A percentile compares a stretch with the other conserved stretches of the same genome.
Conservation (phyloP, 352 stramenopile species). For the Thalassiosira hispida region DNA sequence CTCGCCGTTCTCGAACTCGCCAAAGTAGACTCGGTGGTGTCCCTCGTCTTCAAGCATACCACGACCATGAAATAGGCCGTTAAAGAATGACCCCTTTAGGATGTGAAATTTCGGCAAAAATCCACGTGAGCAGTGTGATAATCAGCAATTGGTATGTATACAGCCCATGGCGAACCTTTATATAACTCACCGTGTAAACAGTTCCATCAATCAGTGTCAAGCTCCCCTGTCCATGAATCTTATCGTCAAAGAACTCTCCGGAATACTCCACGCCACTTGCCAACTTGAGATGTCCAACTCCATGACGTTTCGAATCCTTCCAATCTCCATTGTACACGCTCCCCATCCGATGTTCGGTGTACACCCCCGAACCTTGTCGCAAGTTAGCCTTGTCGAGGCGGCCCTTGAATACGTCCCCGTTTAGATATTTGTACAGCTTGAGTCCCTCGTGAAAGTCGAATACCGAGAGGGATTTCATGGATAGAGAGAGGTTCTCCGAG, state of each 20-base stretch:
- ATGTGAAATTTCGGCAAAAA: slow-evolving; percentile 1
- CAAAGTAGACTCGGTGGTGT: slow-evolving; percentile 23
- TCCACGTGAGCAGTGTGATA: background rate
- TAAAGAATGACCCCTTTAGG: slow-evolving; percentile 18
- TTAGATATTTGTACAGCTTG: slow-evolving; percentile 38
- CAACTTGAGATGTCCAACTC: slow-evolving; percentile 36
- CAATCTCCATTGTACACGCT: slow-evolving; percentile 42
- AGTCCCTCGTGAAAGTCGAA: slow-evolving; percentile 16
- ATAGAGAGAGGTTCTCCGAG: slow-evolving; percentile 5
- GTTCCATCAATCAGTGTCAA: slow-evolving; percentile 35
- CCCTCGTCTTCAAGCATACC: slow-evolving; percentile 31
- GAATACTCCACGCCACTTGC: slow-evolving; percentile 36
- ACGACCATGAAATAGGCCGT: slow-evolving; percentile 39
- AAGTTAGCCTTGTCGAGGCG: slow-evolving; percentile 20
- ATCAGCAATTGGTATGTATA: background rate
- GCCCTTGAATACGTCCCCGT: slow-evolving; percentile 44
- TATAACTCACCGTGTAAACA: slow-evolving; percentile 34
- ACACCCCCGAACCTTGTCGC: slow-evolving; percentile 41
- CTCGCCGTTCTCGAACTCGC: slow-evolving; percentile 39
- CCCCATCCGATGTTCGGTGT: slow-evolving; percentile 38
- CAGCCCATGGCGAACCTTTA: background rate
- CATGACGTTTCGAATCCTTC: slow-evolving; percentile 45
- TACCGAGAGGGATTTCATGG: slow-evolving; percentile 27
- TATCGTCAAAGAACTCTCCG: slow-evolving; percentile 43
- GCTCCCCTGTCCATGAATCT: slow-evolving; percentile 36